Percentiles rank a stretch among this genome's conserved stretches.
These are phyloP conservation scores for Metroxylon sagu DNA, from an alignment of 176 grass and related monocot genomes.

Conservation along the genomic window DNA sequence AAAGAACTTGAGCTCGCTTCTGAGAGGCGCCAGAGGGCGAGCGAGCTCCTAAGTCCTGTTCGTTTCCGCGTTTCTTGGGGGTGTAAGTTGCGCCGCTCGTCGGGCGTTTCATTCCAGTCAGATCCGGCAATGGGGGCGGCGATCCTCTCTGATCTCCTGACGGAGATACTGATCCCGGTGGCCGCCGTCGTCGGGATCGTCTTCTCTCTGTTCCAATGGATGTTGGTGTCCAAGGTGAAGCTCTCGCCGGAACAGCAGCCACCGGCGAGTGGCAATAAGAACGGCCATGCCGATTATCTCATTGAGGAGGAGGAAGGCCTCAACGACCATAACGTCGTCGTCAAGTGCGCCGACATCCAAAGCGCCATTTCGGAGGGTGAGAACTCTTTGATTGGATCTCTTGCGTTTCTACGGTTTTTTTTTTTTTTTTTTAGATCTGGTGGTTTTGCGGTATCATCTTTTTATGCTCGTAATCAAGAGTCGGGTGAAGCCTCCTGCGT, in stretches of 20 bases:
- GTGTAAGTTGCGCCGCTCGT: too few relatives aligned
- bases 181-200: constrained; percentile 63
- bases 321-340: constrained; percentile 28
- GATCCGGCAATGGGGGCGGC: constrained; percentile 29
- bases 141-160: constrained; percentile 59
- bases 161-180: constrained; percentile 57
- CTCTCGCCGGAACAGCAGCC: constrained; percentile 26
- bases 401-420: neutral
- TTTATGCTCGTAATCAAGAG: too few relatives aligned
- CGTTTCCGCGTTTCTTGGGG: too few relatives aligned
- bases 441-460: neutral
- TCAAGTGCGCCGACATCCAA: constrained; percentile 41
- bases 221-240: constrained; percentile 68
- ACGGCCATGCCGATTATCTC: constrained; percentile 41
- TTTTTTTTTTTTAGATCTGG: neutral
- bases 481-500: too few relatives aligned
- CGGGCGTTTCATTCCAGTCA: too few relatives aligned
- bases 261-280: constrained; percentile 19
- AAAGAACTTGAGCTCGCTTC: too few relatives aligned
- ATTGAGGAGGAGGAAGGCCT: constrained; percentile 58
- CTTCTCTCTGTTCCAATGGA: constrained; percentile 68
- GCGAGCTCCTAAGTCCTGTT: too few relatives aligned
- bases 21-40: too few relatives aligned
- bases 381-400: neutral
- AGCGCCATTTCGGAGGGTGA: constrained; percentile 44